Conservation (phyloP, 2,329 filamentous ascomycete species). For the Fusarium sp. region DNA sequence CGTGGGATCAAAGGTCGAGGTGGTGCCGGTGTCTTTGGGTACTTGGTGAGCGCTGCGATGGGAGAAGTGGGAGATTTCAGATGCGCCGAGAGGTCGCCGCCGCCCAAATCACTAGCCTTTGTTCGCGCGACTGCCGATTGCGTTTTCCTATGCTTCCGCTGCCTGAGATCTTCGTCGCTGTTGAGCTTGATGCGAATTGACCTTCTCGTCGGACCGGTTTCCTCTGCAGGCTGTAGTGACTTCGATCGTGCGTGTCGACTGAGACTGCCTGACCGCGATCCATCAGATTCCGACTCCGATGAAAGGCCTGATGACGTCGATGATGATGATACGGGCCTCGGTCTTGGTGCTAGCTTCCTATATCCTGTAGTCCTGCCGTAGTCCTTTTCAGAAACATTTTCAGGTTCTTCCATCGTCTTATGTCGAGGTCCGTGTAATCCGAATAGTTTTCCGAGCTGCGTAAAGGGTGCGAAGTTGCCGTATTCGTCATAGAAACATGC, state of each 20-base stretch:
- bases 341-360: conserved; percentile 43
- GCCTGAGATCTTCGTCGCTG: conserved; percentile 78
- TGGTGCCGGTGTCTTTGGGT: conserved; percentile 88
- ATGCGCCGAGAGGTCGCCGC: conserved; percentile 73
- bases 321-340: conserved; percentile 46
- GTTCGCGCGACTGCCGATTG: conserved; percentile 60
- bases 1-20: conserved; percentile 90
- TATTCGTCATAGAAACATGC: conserved; percentile 85
- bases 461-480: conserved; percentile 80
- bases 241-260: conserved; percentile 70
- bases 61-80: conserved; percentile 95
- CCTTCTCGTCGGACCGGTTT: conserved; percentile 72
- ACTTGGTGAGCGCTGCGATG: conserved; percentile 80
- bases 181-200: conserved; percentile 93
- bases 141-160: conserved; percentile 76
- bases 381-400: conserved; percentile 42
- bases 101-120: conserved; percentile 53
- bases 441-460: conserved; percentile 75
- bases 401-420: conserved; percentile 54
- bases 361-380: conserved; percentile 45
- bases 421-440: conserved; percentile 56
- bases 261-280: conserved; percentile 44
- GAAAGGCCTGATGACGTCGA: conserved; percentile 71
- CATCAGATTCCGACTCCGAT: conserved; percentile 77
- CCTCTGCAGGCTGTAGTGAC: conserved; percentile 68